Conservation (phyloP, 768 basidiomycete species). For the Lyophyllum shimeji region DNA sequence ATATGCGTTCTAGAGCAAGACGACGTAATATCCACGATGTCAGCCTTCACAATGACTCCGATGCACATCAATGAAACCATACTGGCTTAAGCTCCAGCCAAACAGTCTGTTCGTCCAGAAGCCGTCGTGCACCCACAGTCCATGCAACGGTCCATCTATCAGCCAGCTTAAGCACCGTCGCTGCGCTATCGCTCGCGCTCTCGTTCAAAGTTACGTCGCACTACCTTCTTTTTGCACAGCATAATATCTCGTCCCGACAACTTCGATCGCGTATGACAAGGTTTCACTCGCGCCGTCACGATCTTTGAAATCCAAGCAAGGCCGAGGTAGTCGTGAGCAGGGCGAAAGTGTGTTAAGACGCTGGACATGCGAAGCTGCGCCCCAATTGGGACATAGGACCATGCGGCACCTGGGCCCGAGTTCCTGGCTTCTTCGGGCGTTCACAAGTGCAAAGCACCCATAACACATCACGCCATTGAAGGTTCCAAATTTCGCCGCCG, state of each 20-base stretch:
- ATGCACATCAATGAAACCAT: conserved; percentile 10
- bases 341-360: conserved; percentile 5
- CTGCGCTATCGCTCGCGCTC: conserved; percentile 1
- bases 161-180: conserved; percentile 3
- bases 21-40: not conserved
- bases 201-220: not conserved
- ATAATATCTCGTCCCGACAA: conserved; percentile 6
- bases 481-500: conserved; percentile 5
- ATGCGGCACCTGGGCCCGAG: conserved; percentile 10
- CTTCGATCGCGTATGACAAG: conserved; percentile 16
- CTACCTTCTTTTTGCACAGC: conserved; percentile 21
- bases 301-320: conserved; percentile 18
- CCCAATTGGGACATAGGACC: conserved; percentile 12
- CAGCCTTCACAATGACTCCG: conserved; percentile 4
- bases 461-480: conserved; percentile 17
- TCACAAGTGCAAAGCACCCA: conserved; percentile 8
- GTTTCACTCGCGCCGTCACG: conserved; percentile 14
- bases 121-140: not conserved
- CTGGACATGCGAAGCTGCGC: conserved; percentile 14
- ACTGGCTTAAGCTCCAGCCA: conserved; percentile 3
- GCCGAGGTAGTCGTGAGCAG: conserved; percentile 17
- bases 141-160: conserved; percentile 1
- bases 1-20: not conserved
- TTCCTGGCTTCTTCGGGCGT: conserved; percentile 3
- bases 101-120: not conserved